phyloP scores from a whole-genome alignment of 202 grass and related monocot genomes.

The Elaeis oleifera region DNA sequence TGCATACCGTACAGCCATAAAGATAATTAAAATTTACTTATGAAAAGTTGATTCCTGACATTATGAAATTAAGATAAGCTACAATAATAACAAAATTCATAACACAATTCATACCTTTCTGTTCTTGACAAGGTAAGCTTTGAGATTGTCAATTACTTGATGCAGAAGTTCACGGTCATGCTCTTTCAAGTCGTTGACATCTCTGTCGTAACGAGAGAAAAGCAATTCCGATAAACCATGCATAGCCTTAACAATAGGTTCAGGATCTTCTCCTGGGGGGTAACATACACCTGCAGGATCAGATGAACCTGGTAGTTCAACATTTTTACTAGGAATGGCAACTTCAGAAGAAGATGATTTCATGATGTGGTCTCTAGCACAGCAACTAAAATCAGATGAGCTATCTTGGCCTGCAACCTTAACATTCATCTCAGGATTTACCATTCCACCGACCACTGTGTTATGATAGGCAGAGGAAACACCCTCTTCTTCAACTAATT shows the following conservation, averaged over 20 bases:
- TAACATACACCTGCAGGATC: neutral
- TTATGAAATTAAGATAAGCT: too few species aligned
- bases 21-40: too few species aligned
- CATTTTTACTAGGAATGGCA: neutral
- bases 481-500: constrained; percentile 13
- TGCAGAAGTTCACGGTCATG: constrained; percentile 43
- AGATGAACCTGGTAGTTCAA: constrained; percentile 4
- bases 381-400: constrained; percentile 18
- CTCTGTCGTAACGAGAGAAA: constrained; percentile 30
- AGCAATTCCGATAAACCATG: constrained; percentile 46
- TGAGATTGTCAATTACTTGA: constrained; percentile 52
- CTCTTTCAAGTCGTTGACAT: constrained; percentile 31
- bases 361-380: constrained; percentile 18
- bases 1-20: too few species aligned
- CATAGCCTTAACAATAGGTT: constrained; percentile 36
- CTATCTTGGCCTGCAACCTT: constrained; percentile 26
- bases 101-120: constrained; percentile 32
- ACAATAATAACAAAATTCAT: too few species aligned
- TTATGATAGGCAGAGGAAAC: neutral
- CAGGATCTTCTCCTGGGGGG: constrained; percentile 8
- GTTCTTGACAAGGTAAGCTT: constrained; percentile 35
- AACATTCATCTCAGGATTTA: neutral
- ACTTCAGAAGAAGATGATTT: constrained; percentile 17
- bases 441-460: constrained; percentile 9
- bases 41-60: too few species aligned